Evolutionary conservation across 2,329 filamentous ascomycete genomes (phyloP).

Genomic region (Dichotomopilus funicola): DNA sequence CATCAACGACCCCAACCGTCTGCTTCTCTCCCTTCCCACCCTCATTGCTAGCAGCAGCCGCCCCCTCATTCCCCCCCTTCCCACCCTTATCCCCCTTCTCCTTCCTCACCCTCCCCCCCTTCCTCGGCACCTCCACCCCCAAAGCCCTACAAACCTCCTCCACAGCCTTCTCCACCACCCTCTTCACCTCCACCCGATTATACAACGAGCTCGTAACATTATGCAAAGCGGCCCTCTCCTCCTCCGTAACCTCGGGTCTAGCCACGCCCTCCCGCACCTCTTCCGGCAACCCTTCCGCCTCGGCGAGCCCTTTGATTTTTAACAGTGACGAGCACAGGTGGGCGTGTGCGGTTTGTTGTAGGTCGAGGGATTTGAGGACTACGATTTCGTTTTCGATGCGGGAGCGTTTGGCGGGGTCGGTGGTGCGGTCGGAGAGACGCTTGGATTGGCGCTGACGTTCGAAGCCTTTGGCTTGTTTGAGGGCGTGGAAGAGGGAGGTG

Average conservation of each 20-base stretch:
- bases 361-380: slow-evolving; percentile 53
- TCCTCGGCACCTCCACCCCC: slow-evolving; percentile 42
- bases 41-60: background rate
- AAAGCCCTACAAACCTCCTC: slow-evolving; percentile 43
- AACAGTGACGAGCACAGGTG: slow-evolving; percentile 50
- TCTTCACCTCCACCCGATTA: slow-evolving; percentile 45
- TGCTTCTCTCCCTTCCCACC: slow-evolving; percentile 19
- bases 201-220: slow-evolving; percentile 55
- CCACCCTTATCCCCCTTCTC: slow-evolving; percentile 23
- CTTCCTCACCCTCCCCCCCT: slow-evolving; percentile 31
- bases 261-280: slow-evolving; percentile 41
- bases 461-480: slow-evolving; percentile 68
- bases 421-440: slow-evolving; percentile 43
- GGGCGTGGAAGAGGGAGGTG: slow-evolving; percentile 56
- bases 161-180: slow-evolving; percentile 43
- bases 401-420: slow-evolving; percentile 43
- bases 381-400: slow-evolving; percentile 56
- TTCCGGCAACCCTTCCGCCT: slow-evolving; percentile 44
- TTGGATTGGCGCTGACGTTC: slow-evolving; percentile 71
- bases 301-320: slow-evolving; percentile 47
- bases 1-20: background rate
- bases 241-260: slow-evolving; percentile 46
- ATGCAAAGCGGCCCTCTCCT: slow-evolving; percentile 46
- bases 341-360: slow-evolving; percentile 50
- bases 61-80: slow-evolving; percentile 4